Evolutionary conservation across 2,329 filamentous ascomycete genomes (phyloP).

Genomic region (Xylaria sp.): DNA sequence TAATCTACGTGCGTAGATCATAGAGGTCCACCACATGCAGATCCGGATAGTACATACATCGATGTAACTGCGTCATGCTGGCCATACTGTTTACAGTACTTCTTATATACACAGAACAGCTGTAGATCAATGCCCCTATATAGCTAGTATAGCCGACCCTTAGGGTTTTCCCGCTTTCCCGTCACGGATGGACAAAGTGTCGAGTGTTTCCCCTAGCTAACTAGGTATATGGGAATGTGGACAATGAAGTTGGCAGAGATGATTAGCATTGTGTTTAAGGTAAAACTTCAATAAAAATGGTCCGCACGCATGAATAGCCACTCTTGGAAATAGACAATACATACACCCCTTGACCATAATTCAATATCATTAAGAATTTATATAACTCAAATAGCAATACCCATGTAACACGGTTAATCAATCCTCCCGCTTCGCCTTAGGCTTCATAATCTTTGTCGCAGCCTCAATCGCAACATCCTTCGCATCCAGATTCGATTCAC

Average conservation of each 20-base stretch:
- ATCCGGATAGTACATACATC: not conserved
- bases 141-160: slow-evolving; percentile 1
- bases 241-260: not conserved
- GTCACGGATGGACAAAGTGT: not conserved
- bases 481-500: slow-evolving; percentile 50
- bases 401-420: not conserved
- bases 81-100: not conserved
- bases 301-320: not conserved
- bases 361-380: not conserved
- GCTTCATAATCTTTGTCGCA: slow-evolving; percentile 37
- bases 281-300: not conserved
- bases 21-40: not conserved
- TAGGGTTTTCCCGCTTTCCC: not conserved
- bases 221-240: not conserved
- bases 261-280: too few relatives aligned
- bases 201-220: not conserved
- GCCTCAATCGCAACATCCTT: slow-evolving; percentile 40
- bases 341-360: not conserved
- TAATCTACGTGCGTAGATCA: not conserved
- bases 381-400: not conserved
- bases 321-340: not conserved
- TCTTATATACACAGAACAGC: too few relatives aligned
- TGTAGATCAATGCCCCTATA: not conserved
- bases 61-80: not conserved
- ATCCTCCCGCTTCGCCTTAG: slow-evolving; percentile 40